Percentiles rank a stretch among this genome's conserved stretches.
These are phyloP conservation scores for Lasiodiplodia theobromae DNA, from an alignment of 2,329 filamentous ascomycete species.

Conservation along the genomic window DNA sequence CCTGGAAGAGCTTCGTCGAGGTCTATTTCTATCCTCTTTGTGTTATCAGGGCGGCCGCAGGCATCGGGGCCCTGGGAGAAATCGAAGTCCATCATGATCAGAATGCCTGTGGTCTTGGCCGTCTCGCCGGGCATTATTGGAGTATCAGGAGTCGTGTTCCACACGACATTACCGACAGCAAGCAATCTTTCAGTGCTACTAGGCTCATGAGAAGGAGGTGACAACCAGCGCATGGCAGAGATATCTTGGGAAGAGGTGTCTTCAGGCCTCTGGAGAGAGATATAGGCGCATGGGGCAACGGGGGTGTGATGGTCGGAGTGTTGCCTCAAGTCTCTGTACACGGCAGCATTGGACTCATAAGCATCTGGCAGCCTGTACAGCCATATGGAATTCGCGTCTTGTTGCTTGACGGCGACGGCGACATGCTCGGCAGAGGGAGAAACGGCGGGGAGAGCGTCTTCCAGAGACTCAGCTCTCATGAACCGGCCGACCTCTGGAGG, in stretches of 20 bases:
- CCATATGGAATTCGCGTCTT: conserved; percentile 48
- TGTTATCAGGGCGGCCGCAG: conserved; percentile 32
- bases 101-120: conserved; percentile 41
- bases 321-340: conserved; percentile 39
- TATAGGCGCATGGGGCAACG: conserved; percentile 47
- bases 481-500: conserved; percentile 47
- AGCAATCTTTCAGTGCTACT: conserved; percentile 44
- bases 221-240: conserved; percentile 46
- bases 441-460: conserved; percentile 50
- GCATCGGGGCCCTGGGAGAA: conserved; percentile 34
- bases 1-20: conserved; percentile 47
- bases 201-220: conserved; percentile 32
- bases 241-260: conserved; percentile 46
- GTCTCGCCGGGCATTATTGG: conserved; percentile 27
- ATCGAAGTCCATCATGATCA: conserved; percentile 50
- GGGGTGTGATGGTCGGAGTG: conserved; percentile 38
- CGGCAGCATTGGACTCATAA: conserved; percentile 35
- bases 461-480: conserved; percentile 48
- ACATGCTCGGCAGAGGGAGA: conserved; percentile 47
- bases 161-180: conserved; percentile 42
- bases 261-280: conserved; percentile 43
- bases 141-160: conserved; percentile 22
- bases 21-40: conserved; percentile 44
- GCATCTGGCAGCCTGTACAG: conserved; percentile 46
- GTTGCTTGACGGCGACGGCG: conserved; percentile 48